These are phyloP conservation scores for Yamadazyma membranifaciens DNA, from an alignment of 1,139 yeast genomes.

Conservation along the genomic window DNA sequence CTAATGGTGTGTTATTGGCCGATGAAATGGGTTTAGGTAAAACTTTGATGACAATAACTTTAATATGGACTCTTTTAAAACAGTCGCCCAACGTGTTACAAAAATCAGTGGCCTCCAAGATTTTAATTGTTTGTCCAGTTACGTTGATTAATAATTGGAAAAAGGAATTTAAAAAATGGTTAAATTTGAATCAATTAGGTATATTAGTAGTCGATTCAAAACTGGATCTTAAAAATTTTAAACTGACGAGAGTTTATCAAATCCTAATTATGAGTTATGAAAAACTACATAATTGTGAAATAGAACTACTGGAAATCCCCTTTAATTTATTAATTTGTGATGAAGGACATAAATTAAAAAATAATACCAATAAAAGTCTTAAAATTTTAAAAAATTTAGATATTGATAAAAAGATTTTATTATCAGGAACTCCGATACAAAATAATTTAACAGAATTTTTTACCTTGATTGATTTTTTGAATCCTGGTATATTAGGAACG, in stretches of 20 bases:
- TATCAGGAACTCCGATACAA: slow-evolving; percentile 95
- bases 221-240: slow-evolving; percentile 59
- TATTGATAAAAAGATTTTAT: slow-evolving; percentile 56
- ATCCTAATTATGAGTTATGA: slow-evolving; percentile 88
- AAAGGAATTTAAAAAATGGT: slow-evolving; percentile 87
- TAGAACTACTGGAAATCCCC: slow-evolving; percentile 47
- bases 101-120: slow-evolving; percentile 47
- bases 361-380: slow-evolving; percentile 64
- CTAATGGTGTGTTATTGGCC: slow-evolving; percentile 80
- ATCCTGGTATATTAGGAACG: slow-evolving; percentile 78
- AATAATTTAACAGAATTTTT: slow-evolving; percentile 84
- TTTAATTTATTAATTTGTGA: slow-evolving; percentile 87
- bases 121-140: slow-evolving; percentile 87
- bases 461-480: slow-evolving; percentile 76
- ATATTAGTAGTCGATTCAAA: slow-evolving; percentile 55
- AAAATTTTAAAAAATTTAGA: slow-evolving; percentile 58
- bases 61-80: slow-evolving; percentile 79
- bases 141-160: slow-evolving; percentile 88
- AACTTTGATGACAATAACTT: slow-evolving; percentile 79
- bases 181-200: slow-evolving; percentile 63
- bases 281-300: slow-evolving; percentile 58
- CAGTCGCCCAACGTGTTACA: slow-evolving; percentile 57
- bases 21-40: slow-evolving; percentile 99
- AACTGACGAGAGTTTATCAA: slow-evolving; percentile 71
- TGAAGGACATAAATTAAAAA: slow-evolving; percentile 90